A percentile compares a stretch with the other conserved stretches of the same genome.
Conservation (phyloP, 1,284 basidiomycete species). For the Wolfiporia cocos region DNA sequence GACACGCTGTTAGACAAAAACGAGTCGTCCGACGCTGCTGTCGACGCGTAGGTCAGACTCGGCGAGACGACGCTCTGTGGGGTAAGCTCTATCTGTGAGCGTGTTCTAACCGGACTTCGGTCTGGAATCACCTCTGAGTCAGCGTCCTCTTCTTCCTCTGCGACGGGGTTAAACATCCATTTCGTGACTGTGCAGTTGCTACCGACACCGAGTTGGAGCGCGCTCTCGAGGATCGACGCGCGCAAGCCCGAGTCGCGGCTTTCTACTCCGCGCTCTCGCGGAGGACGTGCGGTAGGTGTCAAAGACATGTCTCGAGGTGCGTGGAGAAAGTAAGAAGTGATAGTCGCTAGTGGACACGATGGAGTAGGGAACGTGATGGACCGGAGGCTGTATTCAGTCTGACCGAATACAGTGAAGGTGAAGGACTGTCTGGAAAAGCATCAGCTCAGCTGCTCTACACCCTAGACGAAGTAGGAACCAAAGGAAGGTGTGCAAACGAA, state of each 20-base stretch:
- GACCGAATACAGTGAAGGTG: not conserved
- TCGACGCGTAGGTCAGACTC: slow-evolving; percentile 29
- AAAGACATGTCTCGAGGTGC: slow-evolving; percentile 2
- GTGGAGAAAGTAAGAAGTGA: not conserved
- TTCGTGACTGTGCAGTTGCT: slow-evolving; percentile 49
- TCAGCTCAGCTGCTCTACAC: not conserved
- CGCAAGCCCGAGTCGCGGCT: slow-evolving; percentile 52
- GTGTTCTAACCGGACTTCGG: too few relatives aligned
- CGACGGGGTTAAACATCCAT: slow-evolving; percentile 60
- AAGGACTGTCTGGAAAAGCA: not conserved
- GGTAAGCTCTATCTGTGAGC: not conserved
- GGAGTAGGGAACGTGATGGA: not conserved
- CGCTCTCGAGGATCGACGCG: slow-evolving; percentile 66
- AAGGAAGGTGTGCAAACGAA: not conserved
- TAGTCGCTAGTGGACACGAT: not conserved
- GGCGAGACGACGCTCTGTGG: slow-evolving; percentile 24
- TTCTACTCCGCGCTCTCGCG: slow-evolving; percentile 9
- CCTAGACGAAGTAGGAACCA: too few relatives aligned
- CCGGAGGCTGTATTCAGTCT: too few relatives aligned
- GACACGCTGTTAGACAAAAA: slow-evolving; percentile 17
- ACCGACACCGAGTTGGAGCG: slow-evolving; percentile 56
- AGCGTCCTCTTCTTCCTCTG: slow-evolving; percentile 44
- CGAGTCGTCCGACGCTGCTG: slow-evolving; percentile 31
- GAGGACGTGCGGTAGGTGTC: not conserved
- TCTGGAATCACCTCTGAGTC: slow-evolving; percentile 18